These are phyloP conservation scores for Chlamydomonas sp. DNA, from an alignment of 139 green algal species.

Conservation along the genomic window DNA sequence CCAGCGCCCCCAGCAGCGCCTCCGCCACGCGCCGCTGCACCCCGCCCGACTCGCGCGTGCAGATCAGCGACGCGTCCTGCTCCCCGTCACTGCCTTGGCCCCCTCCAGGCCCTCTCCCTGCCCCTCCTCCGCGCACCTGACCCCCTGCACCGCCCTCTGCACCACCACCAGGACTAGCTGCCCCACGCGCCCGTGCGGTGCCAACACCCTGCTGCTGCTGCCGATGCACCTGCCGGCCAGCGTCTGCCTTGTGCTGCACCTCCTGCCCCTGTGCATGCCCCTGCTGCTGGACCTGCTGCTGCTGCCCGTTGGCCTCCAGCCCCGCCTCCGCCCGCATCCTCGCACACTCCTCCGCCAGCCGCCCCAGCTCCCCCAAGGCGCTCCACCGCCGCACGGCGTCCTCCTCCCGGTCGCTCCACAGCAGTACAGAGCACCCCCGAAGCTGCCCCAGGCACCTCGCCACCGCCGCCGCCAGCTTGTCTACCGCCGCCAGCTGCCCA, in stretches of 20 bases:
- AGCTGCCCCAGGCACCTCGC: conserved; percentile 7
- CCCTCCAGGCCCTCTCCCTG: background rate
- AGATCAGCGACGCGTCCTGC: conserved; percentile 11
- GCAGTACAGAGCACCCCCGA: background rate
- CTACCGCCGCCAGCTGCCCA: conserved; percentile 22
- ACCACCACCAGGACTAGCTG: too few relatives aligned
- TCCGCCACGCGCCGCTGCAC: conserved; percentile 30
- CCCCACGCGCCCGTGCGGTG: too few relatives aligned
- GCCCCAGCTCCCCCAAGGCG: background rate
- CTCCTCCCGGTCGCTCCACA: conserved; percentile 28
- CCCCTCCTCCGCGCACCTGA: too few relatives aligned
- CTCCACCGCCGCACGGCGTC: conserved; percentile 23
- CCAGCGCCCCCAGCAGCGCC: conserved; percentile 14
- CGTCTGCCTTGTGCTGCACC: background rate
- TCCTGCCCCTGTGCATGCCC: background rate
- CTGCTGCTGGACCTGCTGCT: background rate
- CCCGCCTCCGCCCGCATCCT: conserved; percentile 18
- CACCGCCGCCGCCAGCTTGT: conserved; percentile 13
- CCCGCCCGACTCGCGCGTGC: conserved; percentile 20
- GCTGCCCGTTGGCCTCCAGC: background rate
- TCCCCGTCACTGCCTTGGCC: background rate
- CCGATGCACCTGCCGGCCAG: too few relatives aligned
- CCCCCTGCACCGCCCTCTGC: background rate
- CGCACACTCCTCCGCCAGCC: conserved; percentile 5
- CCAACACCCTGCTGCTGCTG: too few relatives aligned